A percentile compares a stretch with the other conserved stretches of the same genome.
These are phyloP conservation scores for Pythium dissimile DNA, from an alignment of 352 stramenopile species.

Conservation along the genomic window DNA sequence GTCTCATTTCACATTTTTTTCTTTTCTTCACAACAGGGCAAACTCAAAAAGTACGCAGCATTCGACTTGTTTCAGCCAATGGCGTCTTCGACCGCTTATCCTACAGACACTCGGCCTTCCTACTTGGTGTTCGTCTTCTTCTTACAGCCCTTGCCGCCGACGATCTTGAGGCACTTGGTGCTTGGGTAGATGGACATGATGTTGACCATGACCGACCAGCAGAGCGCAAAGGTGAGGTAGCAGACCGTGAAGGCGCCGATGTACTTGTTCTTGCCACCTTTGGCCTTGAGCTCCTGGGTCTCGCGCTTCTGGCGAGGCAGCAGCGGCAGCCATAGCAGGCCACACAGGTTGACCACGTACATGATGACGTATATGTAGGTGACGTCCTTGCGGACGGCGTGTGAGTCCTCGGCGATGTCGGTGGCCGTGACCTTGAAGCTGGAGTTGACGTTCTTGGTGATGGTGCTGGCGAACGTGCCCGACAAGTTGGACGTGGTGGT, in stretches of 20 bases:
- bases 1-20: too few relatives aligned
- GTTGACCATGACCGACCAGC: constrained; percentile 10
- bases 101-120: too few relatives aligned
- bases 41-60: too few relatives aligned
- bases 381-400: constrained; percentile 31
- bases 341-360: constrained; percentile 34
- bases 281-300: constrained; percentile 19
- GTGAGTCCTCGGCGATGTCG: constrained; percentile 32
- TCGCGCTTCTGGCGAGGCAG: constrained; percentile 26
- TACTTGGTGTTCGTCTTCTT: neutral
- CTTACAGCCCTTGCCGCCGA: neutral
- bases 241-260: constrained; percentile 16
- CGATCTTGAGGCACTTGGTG: neutral
- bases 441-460: constrained; percentile 33
- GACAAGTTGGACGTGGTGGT: constrained; percentile 41
- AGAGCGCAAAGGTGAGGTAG: constrained; percentile 2
- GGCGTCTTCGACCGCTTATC: too few relatives aligned
- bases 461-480: constrained; percentile 27
- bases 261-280: constrained; percentile 2
- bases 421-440: constrained; percentile 32
- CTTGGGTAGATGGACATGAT: constrained; percentile 9
- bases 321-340: constrained; percentile 29
- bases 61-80: too few relatives aligned
- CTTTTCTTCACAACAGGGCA: too few relatives aligned
- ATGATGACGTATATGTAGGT: constrained; percentile 39